Conservation (phyloP, 2,329 filamentous ascomycete genomes). For the Sarocladiaceae sp. region DNA sequence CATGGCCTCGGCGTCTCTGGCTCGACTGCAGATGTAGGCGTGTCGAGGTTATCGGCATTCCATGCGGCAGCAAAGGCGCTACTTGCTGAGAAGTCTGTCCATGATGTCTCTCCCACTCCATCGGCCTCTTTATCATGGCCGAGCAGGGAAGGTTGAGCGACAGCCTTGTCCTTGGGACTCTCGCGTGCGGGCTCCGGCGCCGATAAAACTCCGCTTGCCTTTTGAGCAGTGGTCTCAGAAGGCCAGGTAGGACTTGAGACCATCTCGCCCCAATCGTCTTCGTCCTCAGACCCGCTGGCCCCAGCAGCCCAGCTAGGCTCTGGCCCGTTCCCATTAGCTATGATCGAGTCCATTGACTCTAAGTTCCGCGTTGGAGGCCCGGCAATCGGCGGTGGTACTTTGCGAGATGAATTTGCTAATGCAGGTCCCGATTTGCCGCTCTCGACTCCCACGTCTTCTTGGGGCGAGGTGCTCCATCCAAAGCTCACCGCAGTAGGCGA, state of each 20-base stretch:
- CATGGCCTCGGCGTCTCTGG: too few species aligned
- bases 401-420: background rate
- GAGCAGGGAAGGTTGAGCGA: too few species aligned
- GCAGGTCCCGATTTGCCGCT: background rate
- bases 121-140: too few species aligned
- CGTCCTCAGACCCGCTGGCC: constrained; percentile 25
- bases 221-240: background rate
- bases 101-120: too few species aligned
- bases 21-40: too few species aligned
- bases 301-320: too few species aligned
- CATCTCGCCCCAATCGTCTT: constrained; percentile 59
- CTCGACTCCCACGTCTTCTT: background rate
- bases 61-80: too few species aligned
- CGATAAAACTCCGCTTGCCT: too few species aligned
- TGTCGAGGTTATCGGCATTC: too few species aligned
- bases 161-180: too few species aligned
- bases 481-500: constrained; percentile 24
- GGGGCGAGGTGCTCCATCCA: constrained; percentile 22
- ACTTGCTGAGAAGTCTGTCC: too few species aligned
- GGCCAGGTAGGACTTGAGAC: constrained; percentile 28
- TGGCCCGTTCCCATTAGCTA: background rate
- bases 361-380: background rate
- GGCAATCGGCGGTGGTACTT: background rate
- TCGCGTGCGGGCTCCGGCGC: background rate
- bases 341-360: background rate